Base-by-base conservation (phyloP, 202 grass and related monocot species). In the Carex sylvatica region DNA sequence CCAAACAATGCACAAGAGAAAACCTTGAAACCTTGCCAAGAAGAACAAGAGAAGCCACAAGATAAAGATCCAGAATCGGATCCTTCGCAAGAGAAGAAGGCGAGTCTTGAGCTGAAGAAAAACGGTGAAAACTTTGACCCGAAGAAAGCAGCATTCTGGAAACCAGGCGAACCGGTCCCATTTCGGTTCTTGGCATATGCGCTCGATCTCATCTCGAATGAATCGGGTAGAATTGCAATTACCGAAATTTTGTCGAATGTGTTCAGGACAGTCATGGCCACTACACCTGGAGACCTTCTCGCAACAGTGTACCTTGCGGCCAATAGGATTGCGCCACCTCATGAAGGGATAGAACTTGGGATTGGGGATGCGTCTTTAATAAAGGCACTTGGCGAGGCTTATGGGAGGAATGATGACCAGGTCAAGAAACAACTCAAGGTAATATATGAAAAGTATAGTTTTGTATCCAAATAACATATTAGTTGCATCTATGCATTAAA, bases 401-500 rank as follows among this genome's bases (percentile, higher is more conserved):
- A 98, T 60, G 96, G 96, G 19, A 90, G 96, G 70, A 98, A 92
- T 74, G 96, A 98, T 83, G 92, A 98, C 30, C 96, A 98, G 82
- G 92, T 95, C 66, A 98, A 93, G 84, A 98, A 98, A 75, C 90
- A 93, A 63, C 89, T 93, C 22, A 95, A 92, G 89, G 95, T 95
- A 61, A 42, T 40, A 74, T 78, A 84, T 70, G 24, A 49, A 18
- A 83, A 65, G 54, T 87, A 12, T 81, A 52, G 51, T 28, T 74
- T 61, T 28, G n/a, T 85, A 74, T 74, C 52, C 77, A 84, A 64
- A 15, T 20, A 8, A 62, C 66, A 83, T 75, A 9, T 65, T 61
- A 84, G 23, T 80, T 61, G 51, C 62, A 77, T 58, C 26, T 65
- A 24, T 38, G 74, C 35, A 66, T 47, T 69, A 58, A 58, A 77